Percentiles rank a stretch among this genome's conserved stretches.
These are phyloP conservation scores for Poa annua DNA, from an alignment of 176 grass and related monocot genomes.

Conservation along the genomic window DNA sequence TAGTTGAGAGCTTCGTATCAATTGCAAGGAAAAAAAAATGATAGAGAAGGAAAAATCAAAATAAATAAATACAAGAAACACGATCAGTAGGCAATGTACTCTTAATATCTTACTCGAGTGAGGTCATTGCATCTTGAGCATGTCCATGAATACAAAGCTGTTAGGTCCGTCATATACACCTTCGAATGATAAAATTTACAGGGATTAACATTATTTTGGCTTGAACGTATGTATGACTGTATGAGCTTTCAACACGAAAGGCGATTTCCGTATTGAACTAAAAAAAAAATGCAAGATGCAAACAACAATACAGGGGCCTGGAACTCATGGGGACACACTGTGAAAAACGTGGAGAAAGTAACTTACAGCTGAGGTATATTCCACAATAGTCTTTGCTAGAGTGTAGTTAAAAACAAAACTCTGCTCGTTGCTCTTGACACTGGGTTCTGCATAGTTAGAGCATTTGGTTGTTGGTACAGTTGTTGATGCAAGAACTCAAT, in stretches of 20 bases:
- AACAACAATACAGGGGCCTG: not conserved
- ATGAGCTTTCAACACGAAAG: not conserved
- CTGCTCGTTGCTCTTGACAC: constrained; percentile 42
- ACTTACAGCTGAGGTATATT: constrained; percentile 98
- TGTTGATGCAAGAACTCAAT: not conserved
- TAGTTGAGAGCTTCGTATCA: constrained; percentile 1
- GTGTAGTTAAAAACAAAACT: constrained; percentile 70
- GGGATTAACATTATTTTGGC: constrained; percentile 23
- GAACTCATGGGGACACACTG: not conserved
- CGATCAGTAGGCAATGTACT: not conserved
- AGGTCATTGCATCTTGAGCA: constrained; percentile 88
- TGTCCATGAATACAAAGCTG: constrained; percentile 71
- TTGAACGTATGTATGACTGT: not conserved
- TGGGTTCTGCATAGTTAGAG: constrained; percentile 59
- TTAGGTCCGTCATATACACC: constrained; percentile 77
- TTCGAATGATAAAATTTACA: constrained; percentile 20
- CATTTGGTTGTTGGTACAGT: constrained; percentile 21
- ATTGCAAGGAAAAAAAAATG: not conserved
- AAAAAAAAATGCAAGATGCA: not conserved
- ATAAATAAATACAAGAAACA: constrained; percentile 1
- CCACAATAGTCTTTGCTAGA: constrained; percentile 72
- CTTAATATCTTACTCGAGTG: constrained; percentile 58
- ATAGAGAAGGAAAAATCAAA: not conserved
- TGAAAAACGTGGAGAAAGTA: constrained; percentile 1
- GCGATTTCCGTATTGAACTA: not conserved